Percentiles rank a stretch among this genome's conserved stretches.
Conservation (phyloP, 352 stramenopile genomes). For the Phytopythium chamaehyphon region DNA sequence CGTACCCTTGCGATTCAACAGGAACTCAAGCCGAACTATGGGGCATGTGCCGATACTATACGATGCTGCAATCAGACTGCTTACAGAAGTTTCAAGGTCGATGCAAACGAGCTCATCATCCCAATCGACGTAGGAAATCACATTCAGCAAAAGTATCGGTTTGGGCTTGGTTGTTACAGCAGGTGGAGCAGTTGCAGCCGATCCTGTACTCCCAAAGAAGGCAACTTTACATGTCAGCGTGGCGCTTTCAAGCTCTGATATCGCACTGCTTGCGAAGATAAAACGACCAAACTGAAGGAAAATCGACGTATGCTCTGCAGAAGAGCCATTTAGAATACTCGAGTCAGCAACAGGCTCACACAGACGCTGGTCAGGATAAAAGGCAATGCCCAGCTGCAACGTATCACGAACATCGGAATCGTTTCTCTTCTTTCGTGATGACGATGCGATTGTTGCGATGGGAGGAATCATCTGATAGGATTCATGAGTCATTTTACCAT, state of each 20-base stretch:
- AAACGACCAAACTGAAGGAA: slow-evolving; percentile 3
- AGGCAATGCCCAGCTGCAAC: slow-evolving; percentile 12
- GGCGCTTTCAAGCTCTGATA: background rate
- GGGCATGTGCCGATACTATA: slow-evolving; percentile 25
- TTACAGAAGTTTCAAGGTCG: slow-evolving; percentile 9
- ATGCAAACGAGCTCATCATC: slow-evolving; percentile 16
- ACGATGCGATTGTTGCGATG: background rate
- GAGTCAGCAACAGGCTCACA: slow-evolving; percentile 5
- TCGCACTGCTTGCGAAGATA: background rate
- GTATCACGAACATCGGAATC: background rate
- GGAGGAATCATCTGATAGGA: slow-evolving; percentile 14
- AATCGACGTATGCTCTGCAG: background rate
- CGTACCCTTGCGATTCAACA: slow-evolving; percentile 15
- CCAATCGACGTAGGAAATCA: slow-evolving; percentile 7
- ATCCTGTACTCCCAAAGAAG: background rate
- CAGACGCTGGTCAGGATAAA: slow-evolving; percentile 24
- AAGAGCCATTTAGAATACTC: background rate
- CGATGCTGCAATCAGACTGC: slow-evolving; percentile 11
- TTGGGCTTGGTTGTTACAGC: background rate
- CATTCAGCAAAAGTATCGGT: background rate
- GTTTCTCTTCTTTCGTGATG: background rate
- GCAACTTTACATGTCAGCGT: background rate
- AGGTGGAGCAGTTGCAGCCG: background rate
- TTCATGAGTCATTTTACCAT: slow-evolving; percentile 12
- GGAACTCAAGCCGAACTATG: slow-evolving; percentile 28